These are phyloP conservation scores for Akanthomyces uredinophilus DNA, from an alignment of 2,329 filamentous ascomycete species.

Conservation along the genomic window DNA sequence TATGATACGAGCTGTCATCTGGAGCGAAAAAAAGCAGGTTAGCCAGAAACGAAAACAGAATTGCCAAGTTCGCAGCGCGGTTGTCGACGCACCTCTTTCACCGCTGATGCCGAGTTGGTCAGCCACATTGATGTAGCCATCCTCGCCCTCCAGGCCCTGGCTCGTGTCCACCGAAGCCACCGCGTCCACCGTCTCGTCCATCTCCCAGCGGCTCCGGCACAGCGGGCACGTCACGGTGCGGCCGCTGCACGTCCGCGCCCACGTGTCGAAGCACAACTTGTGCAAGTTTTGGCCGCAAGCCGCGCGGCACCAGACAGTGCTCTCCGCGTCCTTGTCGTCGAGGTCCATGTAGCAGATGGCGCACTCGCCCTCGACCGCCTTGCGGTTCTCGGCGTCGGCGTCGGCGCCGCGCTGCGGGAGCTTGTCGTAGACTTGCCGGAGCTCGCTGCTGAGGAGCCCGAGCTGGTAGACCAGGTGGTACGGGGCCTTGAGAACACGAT, in stretches of 20 bases:
- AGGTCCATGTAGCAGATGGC: conserved; percentile 53
- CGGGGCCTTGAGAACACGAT: conserved; percentile 53
- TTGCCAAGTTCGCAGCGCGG: background rate
- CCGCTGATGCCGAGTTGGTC: conserved; percentile 53
- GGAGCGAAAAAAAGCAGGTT: background rate
- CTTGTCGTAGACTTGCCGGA: conserved; percentile 51
- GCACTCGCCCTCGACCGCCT: conserved; percentile 48
- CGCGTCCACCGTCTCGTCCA: conserved; percentile 32
- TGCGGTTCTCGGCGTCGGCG: conserved; percentile 35
- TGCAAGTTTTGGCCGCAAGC: conserved; percentile 54
- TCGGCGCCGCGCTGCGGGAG: conserved; percentile 43
- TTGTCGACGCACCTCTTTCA: conserved; percentile 39
- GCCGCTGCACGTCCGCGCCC: conserved; percentile 37
- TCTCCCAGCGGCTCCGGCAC: conserved; percentile 54
- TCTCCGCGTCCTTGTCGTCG: conserved; percentile 29
- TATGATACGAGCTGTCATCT: background rate
- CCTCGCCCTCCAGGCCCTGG: conserved; percentile 33
- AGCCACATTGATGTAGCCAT: conserved; percentile 60
- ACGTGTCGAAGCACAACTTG: conserved; percentile 48
- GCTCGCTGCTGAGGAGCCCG: conserved; percentile 53
- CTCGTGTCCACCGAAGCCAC: conserved; percentile 39
- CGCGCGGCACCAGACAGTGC: conserved; percentile 46
- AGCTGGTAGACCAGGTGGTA: conserved; percentile 56
- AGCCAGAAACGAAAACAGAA: background rate
- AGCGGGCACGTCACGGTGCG: conserved; percentile 53